Base-by-base conservation (phyloP, 2,329 filamentous ascomycete genomes). In the Colletotrichum tropicale region DNA sequence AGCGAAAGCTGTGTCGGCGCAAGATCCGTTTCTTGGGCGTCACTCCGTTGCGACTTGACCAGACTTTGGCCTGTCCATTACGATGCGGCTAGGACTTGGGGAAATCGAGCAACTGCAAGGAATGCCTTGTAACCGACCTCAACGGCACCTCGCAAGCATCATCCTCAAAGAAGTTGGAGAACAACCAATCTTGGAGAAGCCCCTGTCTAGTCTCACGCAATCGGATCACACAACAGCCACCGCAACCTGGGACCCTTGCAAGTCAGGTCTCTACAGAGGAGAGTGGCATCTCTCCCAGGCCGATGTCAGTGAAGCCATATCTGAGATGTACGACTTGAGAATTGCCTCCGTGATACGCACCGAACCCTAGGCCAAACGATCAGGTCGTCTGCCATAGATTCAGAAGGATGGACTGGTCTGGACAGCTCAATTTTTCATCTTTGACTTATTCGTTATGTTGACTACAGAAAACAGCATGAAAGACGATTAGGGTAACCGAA, bases 121-220 rank as follows among this genome's bases (percentile, higher is more conserved):
- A 43, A 36, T 71, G 26, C 32, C 61, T 72, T 28, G 30, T 34
- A 24, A 75, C 38, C 62, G 28, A 28, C 38, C 60, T 21, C 64
- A 58, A 68, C 73, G 73, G 62, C 32, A 26, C 64, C 56, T 56
- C 56, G 43, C 24, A 55, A 43, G 43, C 72, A 34, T 36, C 12
- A 36, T 58, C 16, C 70, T 34, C 26, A n/a, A 28, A 34, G 36
- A 34, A 76, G 34, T 71, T 76, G 66, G 71, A 71, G 74, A 66
- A 52, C n/a, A 12, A 26, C 48, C 16, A 34, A 65, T n/a, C 38
- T 74, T 70, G 71, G 74, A 76, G 71, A 75, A 58, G 30, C 71
- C 61, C 38, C 52, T 66, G 61, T 36, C 21, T 28, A 15, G 30
- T 67, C 36, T 75, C 52, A 34, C 52, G 60, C 71, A 75, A 66